phyloP scores from a whole-genome alignment of 2,329 filamentous ascomycete species.

The Rhytidhysteron rufulum region DNA sequence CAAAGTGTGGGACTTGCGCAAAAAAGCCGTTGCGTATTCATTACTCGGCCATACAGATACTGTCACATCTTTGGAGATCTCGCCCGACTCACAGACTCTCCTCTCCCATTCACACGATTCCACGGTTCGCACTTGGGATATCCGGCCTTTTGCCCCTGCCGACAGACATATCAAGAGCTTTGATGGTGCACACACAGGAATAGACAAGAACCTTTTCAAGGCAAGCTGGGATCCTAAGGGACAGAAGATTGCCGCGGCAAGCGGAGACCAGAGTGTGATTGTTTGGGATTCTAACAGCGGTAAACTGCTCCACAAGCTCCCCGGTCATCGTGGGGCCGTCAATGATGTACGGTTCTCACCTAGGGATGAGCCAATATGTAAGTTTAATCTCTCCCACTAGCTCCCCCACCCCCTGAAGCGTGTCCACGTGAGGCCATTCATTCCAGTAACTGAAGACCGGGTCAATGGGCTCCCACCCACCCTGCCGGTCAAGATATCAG shows the following conservation, averaged over 20 bases:
- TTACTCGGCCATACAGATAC: constrained; percentile 90
- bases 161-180: constrained; percentile 83
- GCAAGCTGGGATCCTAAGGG: constrained; percentile 88
- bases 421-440: not conserved
- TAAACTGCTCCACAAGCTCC: constrained; percentile 90
- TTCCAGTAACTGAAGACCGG: not conserved
- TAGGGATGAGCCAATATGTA: constrained; percentile 79
- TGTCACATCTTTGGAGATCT: constrained; percentile 84
- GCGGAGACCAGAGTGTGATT: constrained; percentile 84
- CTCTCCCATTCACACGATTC: constrained; percentile 92
- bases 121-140: constrained; percentile 92
- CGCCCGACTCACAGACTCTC: constrained; percentile 85
- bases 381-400: constrained; percentile 41
- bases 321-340: constrained; percentile 90
- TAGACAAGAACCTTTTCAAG: constrained; percentile 88
- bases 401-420: not conserved
- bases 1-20: constrained; percentile 93
- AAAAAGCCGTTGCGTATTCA: constrained; percentile 82
- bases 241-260: constrained; percentile 82
- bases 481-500: not conserved
- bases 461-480: not conserved
- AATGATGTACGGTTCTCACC: constrained; percentile 93
- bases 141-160: constrained; percentile 86
- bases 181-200: constrained; percentile 80
- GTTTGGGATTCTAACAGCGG: constrained; percentile 88